A percentile compares a stretch with the other conserved stretches of the same genome.
These are phyloP conservation scores for Chara braunii DNA, from an alignment of 139 green algal genomes.

Conservation along the genomic window DNA sequence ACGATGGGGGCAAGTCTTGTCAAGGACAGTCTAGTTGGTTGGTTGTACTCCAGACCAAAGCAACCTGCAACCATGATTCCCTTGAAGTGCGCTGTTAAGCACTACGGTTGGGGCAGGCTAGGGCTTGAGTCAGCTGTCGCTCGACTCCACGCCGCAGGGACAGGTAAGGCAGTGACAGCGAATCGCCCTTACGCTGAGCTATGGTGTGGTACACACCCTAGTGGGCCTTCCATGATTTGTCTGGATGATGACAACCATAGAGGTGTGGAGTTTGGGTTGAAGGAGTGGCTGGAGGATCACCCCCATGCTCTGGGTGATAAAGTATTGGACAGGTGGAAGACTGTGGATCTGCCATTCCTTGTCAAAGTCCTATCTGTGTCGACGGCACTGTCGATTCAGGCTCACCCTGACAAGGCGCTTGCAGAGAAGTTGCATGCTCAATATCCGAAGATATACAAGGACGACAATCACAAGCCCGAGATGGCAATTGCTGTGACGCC, in stretches of 20 bases:
- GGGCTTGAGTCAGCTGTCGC: slow-evolving; percentile 63
- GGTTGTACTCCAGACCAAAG: no score
- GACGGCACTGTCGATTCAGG: slow-evolving; percentile 96
- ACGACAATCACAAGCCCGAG: slow-evolving; percentile 98
- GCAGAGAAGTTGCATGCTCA: slow-evolving; percentile 75
- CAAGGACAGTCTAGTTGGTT: no score
- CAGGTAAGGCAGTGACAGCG: slow-evolving; percentile 48
- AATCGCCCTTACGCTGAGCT: slow-evolving; percentile 84
- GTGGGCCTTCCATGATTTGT: slow-evolving; percentile 61
- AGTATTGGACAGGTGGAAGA: slow-evolving; percentile 59
- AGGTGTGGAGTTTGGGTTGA: background rate
- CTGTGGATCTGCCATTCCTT: slow-evolving; percentile 67
- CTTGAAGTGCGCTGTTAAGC: slow-evolving; percentile 65
- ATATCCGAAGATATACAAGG: slow-evolving; percentile 80
- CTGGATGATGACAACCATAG: slow-evolving; percentile 13
- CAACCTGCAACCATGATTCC: slow-evolving; percentile 65
- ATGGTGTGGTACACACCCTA: slow-evolving; percentile 95
- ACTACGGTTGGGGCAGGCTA: slow-evolving; percentile 80
- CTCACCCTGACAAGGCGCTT: slow-evolving; percentile 91
- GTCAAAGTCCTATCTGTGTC: slow-evolving; percentile 68
- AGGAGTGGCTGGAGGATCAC: slow-evolving; percentile 7
- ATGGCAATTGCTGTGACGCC: slow-evolving; percentile 86
- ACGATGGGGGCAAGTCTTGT: no score
- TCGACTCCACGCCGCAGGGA: slow-evolving; percentile 50
- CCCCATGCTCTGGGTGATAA: slow-evolving; percentile 54